Percentiles rank a stretch among this genome's conserved stretches.
phyloP scores from a whole-genome alignment of 345 rosid genomes.

The Heritiera fomes region DNA sequence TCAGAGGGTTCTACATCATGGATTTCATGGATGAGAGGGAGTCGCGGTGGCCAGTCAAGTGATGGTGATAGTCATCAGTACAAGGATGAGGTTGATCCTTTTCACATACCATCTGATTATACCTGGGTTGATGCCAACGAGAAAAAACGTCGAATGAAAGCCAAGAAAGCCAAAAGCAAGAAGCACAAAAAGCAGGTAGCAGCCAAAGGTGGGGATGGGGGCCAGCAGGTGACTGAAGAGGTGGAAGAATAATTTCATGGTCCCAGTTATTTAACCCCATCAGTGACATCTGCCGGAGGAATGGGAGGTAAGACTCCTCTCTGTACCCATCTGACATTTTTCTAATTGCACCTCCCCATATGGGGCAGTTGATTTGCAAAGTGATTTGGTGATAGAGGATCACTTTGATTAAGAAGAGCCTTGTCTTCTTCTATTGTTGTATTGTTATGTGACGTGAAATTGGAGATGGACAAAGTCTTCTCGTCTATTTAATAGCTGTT shows the following conservation, averaged over 20 bases:
- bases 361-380: conserved; percentile 29
- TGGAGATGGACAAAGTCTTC: conserved; percentile 35
- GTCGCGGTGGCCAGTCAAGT: conserved; percentile 69
- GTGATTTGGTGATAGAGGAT: conserved; percentile 24
- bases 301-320: conserved; percentile 34
- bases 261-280: not conserved
- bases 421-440: conserved; percentile 32
- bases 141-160: conserved; percentile 91
- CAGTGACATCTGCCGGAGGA: conserved; percentile 18
- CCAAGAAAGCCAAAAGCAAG: conserved; percentile 87
- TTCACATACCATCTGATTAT: conserved; percentile 77
- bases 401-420: conserved; percentile 34
- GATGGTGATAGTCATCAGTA: conserved; percentile 70
- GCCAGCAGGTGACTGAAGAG: conserved; percentile 45
- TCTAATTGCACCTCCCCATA: conserved; percentile 10
- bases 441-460: conserved; percentile 46
- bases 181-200: conserved; percentile 61
- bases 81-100: conserved; percentile 84
- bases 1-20: conserved; percentile 78
- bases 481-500: conserved; percentile 26
- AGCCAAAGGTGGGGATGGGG: conserved; percentile 46
- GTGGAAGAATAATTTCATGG: conserved; percentile 42
- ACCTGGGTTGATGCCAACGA: conserved; percentile 91
- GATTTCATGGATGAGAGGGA: conserved; percentile 96
- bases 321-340: conserved; percentile 30